These are phyloP conservation scores for Leishmania braziliensis DNA, from an alignment of 208 protist genomes.

Conservation along the genomic window DNA sequence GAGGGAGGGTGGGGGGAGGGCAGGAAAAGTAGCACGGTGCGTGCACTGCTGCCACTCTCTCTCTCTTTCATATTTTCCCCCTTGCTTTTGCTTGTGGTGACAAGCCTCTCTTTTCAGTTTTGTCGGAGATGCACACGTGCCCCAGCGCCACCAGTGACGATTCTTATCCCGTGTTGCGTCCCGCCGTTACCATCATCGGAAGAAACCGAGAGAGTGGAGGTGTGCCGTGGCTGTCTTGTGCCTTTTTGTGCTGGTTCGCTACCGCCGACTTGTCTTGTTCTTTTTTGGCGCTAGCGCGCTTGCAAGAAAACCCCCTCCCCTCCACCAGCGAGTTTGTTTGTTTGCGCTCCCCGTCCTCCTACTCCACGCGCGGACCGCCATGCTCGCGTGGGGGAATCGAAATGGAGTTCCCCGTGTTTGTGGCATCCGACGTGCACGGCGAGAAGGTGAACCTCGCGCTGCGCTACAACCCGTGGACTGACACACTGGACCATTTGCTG, in stretches of 20 bases:
- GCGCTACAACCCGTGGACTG: conserved; percentile 13
- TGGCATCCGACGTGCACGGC: conserved; percentile 65
- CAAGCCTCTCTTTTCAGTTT: neutral
- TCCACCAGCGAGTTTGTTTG: neutral
- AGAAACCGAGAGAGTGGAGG: neutral
- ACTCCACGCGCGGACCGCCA: neutral
- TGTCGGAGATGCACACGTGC: neutral
- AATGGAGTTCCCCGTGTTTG: conserved; percentile 64
- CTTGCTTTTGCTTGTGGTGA: too few species aligned
- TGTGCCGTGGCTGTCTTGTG: neutral
- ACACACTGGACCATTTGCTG: conserved; percentile 35
- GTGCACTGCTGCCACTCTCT: too few species aligned
- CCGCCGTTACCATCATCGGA: neutral
- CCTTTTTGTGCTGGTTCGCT: neutral
- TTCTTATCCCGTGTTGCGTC: neutral
- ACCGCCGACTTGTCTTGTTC: neutral
- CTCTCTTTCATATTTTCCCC: too few species aligned
- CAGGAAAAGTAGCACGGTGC: too few species aligned
- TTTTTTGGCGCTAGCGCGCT: neutral
- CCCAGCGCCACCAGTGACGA: neutral
- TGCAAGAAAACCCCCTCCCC: neutral
- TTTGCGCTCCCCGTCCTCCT: neutral
- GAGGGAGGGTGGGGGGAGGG: too few species aligned
- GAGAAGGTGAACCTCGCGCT: conserved; percentile 70
- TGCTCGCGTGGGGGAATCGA: conserved; percentile 13